Conservation (phyloP, 495 filamentous ascomycete genomes). For the Neurospora sp. region DNA sequence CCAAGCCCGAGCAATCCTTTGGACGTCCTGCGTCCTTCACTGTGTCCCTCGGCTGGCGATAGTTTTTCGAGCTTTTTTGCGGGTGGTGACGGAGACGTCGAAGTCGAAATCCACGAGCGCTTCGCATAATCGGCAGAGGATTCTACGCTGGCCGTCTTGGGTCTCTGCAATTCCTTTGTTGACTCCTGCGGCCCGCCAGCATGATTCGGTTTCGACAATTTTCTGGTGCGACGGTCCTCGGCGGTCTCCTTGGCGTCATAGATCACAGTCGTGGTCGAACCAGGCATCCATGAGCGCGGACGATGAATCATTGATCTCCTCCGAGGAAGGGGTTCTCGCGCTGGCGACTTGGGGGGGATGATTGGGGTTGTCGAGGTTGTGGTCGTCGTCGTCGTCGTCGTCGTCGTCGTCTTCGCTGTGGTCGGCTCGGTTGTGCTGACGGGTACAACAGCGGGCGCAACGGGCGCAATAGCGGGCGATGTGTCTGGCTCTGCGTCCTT, state of each 20-base stretch:
- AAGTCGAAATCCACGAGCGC: conserved; percentile 55
- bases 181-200: conserved; percentile 5
- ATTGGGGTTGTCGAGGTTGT: conserved; percentile 19
- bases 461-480: conserved; percentile 6
- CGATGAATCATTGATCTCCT: conserved; percentile 32
- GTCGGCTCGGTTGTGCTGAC: neutral
- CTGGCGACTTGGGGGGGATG: neutral
- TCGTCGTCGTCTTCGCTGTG: neutral
- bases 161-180: conserved; percentile 15
- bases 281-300: conserved; percentile 35
- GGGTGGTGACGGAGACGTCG: conserved; percentile 51
- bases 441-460: neutral
- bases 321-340: neutral
- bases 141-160: conserved; percentile 34
- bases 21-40: neutral
- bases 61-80: conserved; percentile 15
- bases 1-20: conserved; percentile 9
- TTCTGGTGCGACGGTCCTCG: conserved; percentile 11
- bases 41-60: conserved; percentile 4
- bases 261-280: conserved; percentile 24
- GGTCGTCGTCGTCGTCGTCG: conserved; percentile 12
- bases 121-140: conserved; percentile 56
- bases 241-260: neutral
- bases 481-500: conserved; percentile 13
- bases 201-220: conserved; percentile 13